These are phyloP conservation scores for Centrapalus pauciflorus DNA, from an alignment of 129 eudicot species.

Conservation along the genomic window DNA sequence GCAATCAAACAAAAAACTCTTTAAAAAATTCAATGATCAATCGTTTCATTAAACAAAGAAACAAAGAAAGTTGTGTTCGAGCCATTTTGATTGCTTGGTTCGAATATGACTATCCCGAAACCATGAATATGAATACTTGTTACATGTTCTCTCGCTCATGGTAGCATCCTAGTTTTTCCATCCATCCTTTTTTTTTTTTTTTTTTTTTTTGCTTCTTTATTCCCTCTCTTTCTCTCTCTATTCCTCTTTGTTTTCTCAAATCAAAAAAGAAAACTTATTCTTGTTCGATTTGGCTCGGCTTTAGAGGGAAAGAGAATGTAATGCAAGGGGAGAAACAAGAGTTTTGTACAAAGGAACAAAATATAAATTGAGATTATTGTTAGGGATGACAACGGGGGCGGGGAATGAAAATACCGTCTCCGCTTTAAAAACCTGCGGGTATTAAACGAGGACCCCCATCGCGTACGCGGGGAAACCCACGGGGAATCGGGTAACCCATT, in stretches of 20 bases:
- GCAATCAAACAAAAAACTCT: conserved; percentile 5
- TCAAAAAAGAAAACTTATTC: neutral
- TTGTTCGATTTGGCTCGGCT: neutral
- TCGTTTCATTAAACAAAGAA: neutral
- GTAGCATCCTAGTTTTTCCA: conserved; percentile 45
- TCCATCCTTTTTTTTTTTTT: conserved; percentile 1
- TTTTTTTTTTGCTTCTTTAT: too few relatives aligned
- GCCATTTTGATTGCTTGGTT: conserved; percentile 93
- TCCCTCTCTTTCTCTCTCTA: too few relatives aligned
- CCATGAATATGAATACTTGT: conserved; percentile 89
- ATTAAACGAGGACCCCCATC: too few relatives aligned
- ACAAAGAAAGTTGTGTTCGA: conserved; percentile 35
- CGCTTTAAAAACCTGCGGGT: too few relatives aligned
- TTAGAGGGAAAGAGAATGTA: conserved; percentile 4
- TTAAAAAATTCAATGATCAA: neutral
- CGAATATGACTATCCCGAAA: conserved; percentile 91
- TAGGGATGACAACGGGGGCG: too few relatives aligned
- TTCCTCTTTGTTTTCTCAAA: neutral
- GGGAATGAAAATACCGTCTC: too few relatives aligned
- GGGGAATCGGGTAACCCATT: too few relatives aligned
- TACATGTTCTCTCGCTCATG: conserved; percentile 76
- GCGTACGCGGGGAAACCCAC: too few relatives aligned
- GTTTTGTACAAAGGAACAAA: conserved; percentile 14
- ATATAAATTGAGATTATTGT: conserved; percentile 25
- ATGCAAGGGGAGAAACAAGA: conserved; percentile 10